Evolutionary conservation across 257 asterid genomes (phyloP).

Genomic region (Fraxinus cuspidata): DNA sequence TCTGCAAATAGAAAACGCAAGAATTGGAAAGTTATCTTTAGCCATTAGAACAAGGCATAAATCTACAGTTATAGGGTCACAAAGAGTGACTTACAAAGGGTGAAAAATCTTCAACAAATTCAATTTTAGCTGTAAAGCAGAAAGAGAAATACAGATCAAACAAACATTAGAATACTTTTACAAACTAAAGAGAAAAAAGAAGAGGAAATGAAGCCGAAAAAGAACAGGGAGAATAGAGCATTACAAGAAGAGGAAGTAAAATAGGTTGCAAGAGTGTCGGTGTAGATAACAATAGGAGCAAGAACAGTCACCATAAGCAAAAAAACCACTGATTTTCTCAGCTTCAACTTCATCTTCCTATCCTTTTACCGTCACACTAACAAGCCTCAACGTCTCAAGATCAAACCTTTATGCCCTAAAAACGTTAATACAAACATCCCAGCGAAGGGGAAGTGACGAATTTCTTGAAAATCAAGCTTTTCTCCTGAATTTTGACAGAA

Average conservation of each 20-base stretch:
- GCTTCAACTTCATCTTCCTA: conserved; percentile 48
- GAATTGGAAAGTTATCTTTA: conserved; percentile 9
- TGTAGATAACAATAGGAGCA: conserved; percentile 75
- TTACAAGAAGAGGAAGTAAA: conserved; percentile 71
- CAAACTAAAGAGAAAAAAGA: background rate
- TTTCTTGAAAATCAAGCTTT: conserved; percentile 7
- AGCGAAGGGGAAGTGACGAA: conserved; percentile 2
- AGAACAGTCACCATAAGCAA: conserved; percentile 72
- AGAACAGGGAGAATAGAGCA: conserved; percentile 11
- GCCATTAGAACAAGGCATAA: background rate
- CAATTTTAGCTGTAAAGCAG: conserved; percentile 56
- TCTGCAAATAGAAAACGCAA: conserved; percentile 38
- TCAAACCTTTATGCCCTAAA: conserved; percentile 24
- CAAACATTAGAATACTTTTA: background rate
- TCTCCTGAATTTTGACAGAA: background rate
- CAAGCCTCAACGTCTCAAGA: conserved; percentile 27
- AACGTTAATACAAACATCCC: conserved; percentile 16
- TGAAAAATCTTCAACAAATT: conserved; percentile 73
- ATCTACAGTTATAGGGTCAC: conserved; percentile 6
- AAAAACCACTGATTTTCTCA: conserved; percentile 59
- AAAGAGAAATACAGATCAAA: conserved; percentile 26
- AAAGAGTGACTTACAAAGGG: conserved; percentile 57
- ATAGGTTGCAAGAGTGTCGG: conserved; percentile 65
- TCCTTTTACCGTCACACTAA: background rate
- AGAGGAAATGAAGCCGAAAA: background rate